Evolutionary conservation across 139 green algal genomes (phyloP), one percentile per base, ranked within the genome.

Genomic region (Limnomonas spitsbergensis): DNA sequence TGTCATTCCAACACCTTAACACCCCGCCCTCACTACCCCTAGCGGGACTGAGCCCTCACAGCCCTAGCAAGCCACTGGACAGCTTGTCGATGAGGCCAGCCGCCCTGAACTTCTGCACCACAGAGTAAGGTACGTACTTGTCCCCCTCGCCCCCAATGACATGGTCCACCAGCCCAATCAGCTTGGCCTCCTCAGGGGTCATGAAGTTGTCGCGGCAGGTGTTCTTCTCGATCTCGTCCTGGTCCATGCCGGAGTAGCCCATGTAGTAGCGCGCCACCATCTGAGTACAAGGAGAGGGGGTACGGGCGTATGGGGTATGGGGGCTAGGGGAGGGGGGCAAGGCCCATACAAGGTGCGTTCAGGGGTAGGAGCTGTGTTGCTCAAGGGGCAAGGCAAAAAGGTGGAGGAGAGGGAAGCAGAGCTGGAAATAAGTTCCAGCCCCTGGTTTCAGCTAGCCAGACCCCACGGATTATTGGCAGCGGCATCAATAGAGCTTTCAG

Each of bases 141-240:
- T 88, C 83, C 20, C 68, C 66, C 76, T 83, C 73, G 39, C 72
- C 77, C 20, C 76, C 56, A 27, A 84, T 78, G 61, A 88, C 71
- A n/a, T 82, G 80, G 56, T 90, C 86, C 66, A 90, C 85, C 1
- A 90, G 61, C 3, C 83, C 83, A n/a, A 67, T 56, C 56, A 76
- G 69, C 69, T 79, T 68, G 0, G 93, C 94, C 76, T 93, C 67
- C 79, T 94, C 76, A 0, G 93, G 90, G 14, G 84, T 87, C 80
- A 98, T 89, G 86, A 95, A 98, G 54, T 89, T 92, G 82, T 97
- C 93, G 1, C 94, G 73, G 77, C 92, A 90, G 66, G 90, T 95
- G 75, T 93, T 88, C 80, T 86, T 78, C 81, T 97, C 91, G 2
- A 98, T 73, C 32, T 79, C 42, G 39, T 97, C 94, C 35, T 89